A percentile compares a stretch with the other conserved stretches of the same genome.
phyloP scores from a whole-genome alignment of 2,329 filamentous ascomycete species.

The Pseudogymnoascus sp. region DNA sequence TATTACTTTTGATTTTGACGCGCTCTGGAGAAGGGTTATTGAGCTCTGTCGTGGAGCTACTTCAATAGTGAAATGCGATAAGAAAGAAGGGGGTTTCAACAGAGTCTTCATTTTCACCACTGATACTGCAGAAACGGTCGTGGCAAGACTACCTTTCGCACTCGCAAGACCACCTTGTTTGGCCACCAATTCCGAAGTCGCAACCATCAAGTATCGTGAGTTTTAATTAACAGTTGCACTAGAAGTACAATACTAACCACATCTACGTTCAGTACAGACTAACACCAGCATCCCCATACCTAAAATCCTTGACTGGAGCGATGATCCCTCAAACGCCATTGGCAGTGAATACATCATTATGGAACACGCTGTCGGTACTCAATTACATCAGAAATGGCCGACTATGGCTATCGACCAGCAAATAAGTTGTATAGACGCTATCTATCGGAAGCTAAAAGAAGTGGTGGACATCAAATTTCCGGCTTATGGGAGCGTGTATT shows the following conservation, averaged over 20 bases:
- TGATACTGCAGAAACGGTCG: slow-evolving; percentile 16
- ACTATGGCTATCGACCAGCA: slow-evolving; percentile 25
- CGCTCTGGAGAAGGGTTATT: no score
- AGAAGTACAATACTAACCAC: neutral
- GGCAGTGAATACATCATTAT: slow-evolving; percentile 34
- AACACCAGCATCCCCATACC: slow-evolving; percentile 34
- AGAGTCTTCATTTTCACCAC: no score
- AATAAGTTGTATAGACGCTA: slow-evolving; percentile 17
- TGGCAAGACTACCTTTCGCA: slow-evolving; percentile 34
- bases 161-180: slow-evolving; percentile 30
- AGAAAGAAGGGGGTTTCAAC: no score
- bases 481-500: slow-evolving; percentile 31
- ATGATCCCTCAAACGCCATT: slow-evolving; percentile 28
- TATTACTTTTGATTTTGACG: no score
- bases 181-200: slow-evolving; percentile 35
- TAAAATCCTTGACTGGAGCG: slow-evolving; percentile 34
- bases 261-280: slow-evolving; percentile 8
- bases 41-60: no score
- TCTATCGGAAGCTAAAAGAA: slow-evolving; percentile 15
- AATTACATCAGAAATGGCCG: slow-evolving; percentile 27
- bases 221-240: neutral
- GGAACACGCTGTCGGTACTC: slow-evolving; percentile 29
- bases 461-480: slow-evolving; percentile 24
- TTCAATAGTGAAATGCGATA: no score
- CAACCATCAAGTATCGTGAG: slow-evolving; percentile 35